A percentile compares a stretch with the other conserved stretches of the same genome.
phyloP scores from a whole-genome alignment of 192 early-diverging fungal genomes.

The Umbelopsis sp. region DNA sequence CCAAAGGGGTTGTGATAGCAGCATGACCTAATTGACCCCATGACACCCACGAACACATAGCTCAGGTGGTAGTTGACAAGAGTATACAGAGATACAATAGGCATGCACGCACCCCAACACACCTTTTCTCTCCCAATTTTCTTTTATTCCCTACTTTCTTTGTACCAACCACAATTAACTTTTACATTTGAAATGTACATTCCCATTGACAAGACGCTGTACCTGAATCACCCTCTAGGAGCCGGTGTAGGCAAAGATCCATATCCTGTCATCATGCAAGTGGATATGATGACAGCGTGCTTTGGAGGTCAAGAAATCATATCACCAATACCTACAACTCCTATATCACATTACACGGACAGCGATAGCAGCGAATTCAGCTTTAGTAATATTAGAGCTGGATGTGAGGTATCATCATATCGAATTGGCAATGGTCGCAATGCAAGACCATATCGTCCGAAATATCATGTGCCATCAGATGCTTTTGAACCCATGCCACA shows the following conservation, averaged over 20 bases:
- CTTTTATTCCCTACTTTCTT: neutral
- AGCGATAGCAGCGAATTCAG: neutral
- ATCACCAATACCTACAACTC: neutral
- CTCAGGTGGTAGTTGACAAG: conserved; percentile 13
- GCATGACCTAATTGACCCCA: conserved; percentile 14
- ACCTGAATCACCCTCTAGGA: neutral
- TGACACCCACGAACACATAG: conserved; percentile 8
- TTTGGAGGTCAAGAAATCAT: neutral
- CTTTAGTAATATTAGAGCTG: neutral
- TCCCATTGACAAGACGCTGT: conserved; percentile 6
- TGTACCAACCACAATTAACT: neutral
- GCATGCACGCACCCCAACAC: neutral
- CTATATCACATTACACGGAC: neutral
- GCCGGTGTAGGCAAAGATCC: neutral
- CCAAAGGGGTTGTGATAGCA: neutral
- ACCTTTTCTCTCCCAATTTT: neutral
- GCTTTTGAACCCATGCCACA: conserved; percentile 1
- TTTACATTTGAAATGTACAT: neutral
- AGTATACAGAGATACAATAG: neutral
- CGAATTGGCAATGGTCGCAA: neutral
- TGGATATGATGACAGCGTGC: conserved; percentile 1
- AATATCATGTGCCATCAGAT: conserved; percentile 15
- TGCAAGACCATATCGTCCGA: conserved; percentile 5
- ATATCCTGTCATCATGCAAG: conserved; percentile 13
- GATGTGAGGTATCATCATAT: conserved; percentile 6